Conservation (phyloP, 1,139 yeast species). For the Kodamaea suecica region DNA sequence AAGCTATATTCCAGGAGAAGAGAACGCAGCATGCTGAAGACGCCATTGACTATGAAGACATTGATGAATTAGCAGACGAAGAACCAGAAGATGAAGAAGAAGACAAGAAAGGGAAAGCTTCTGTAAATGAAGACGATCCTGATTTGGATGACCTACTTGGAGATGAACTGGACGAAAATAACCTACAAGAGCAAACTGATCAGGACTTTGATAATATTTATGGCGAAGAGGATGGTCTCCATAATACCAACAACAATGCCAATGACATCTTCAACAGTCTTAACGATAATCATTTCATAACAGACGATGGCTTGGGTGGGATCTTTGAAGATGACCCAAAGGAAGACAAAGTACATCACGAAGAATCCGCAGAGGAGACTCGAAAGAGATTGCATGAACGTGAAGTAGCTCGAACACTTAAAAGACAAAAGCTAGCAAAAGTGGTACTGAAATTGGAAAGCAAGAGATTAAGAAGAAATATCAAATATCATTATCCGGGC, state of each 20-base stretch:
- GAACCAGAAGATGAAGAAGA: constrained; percentile 46
- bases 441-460: constrained; percentile 35
- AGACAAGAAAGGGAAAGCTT: constrained; percentile 3
- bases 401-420: constrained; percentile 20
- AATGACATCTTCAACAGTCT: constrained; percentile 19
- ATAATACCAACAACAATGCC: constrained; percentile 4
- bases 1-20: constrained; percentile 38
- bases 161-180: constrained; percentile 21
- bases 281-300: constrained; percentile 25
- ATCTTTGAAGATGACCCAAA: constrained; percentile 35
- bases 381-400: constrained; percentile 22
- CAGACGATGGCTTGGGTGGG: constrained; percentile 41
- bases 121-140: constrained; percentile 16
- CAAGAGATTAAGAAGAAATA: constrained; percentile 30
- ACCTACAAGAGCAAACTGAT: constrained; percentile 36
- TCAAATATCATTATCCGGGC: constrained; percentile 58
- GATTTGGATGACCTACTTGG: constrained; percentile 32
- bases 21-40: constrained; percentile 75
- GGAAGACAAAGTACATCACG: too few relatives aligned
- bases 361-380: constrained; percentile 11
- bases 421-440: constrained; percentile 25
- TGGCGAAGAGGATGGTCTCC: constrained; percentile 22
- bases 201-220: constrained; percentile 51
- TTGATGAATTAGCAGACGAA: constrained; percentile 89
- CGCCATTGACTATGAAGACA: constrained; percentile 94